Evolutionary conservation across 164 flowering plant species (phyloP).

Genomic region (Chloranthus sessilifolius): DNA sequence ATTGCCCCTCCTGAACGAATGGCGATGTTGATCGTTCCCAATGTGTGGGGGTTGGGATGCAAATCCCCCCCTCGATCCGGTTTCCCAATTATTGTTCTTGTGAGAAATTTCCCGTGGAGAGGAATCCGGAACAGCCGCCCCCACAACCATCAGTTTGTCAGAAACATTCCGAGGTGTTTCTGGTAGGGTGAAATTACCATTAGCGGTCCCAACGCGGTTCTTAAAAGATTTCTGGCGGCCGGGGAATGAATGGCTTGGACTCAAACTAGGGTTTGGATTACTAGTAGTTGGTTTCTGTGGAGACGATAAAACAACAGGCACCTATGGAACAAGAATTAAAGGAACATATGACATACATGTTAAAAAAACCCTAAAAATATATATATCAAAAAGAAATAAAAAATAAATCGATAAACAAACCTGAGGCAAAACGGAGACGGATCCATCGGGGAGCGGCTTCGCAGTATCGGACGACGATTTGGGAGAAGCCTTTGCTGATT

Average conservation of each 20-base stretch:
- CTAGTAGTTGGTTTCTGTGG: slow-evolving; percentile 29
- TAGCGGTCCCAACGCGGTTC: slow-evolving; percentile 35
- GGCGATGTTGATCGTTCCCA: slow-evolving; percentile 42
- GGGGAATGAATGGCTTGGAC: slow-evolving; percentile 23
- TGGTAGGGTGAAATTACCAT: slow-evolving; percentile 28
- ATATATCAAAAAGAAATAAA: slow-evolving; percentile 1
- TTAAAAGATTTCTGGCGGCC: slow-evolving; percentile 43
- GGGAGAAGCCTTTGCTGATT: slow-evolving; percentile 46
- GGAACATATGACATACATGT: slow-evolving; percentile 7
- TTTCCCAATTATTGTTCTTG: slow-evolving; percentile 32
- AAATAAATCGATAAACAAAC: slow-evolving; percentile 1
- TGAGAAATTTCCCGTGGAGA: slow-evolving; percentile 35
- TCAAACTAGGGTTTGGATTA: slow-evolving; percentile 36
- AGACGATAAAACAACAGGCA: slow-evolving; percentile 25
- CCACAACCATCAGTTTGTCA: slow-evolving; percentile 20
- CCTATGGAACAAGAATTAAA: slow-evolving; percentile 21
- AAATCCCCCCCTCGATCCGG: slow-evolving; percentile 38
- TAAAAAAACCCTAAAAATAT: not conserved
- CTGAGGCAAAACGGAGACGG: slow-evolving; percentile 22
- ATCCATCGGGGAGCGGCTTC: slow-evolving; percentile 40
- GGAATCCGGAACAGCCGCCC: slow-evolving; percentile 24
- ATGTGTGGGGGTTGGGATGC: slow-evolving; percentile 32
- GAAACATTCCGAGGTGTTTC: slow-evolving; percentile 23
- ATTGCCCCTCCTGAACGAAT: slow-evolving; percentile 45
- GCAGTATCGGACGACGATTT: slow-evolving; percentile 37